Evolutionary conservation across 257 asterid genomes (phyloP), one percentile per base, ranked within the genome.

Genomic region (Haberlea rhodopensis): DNA sequence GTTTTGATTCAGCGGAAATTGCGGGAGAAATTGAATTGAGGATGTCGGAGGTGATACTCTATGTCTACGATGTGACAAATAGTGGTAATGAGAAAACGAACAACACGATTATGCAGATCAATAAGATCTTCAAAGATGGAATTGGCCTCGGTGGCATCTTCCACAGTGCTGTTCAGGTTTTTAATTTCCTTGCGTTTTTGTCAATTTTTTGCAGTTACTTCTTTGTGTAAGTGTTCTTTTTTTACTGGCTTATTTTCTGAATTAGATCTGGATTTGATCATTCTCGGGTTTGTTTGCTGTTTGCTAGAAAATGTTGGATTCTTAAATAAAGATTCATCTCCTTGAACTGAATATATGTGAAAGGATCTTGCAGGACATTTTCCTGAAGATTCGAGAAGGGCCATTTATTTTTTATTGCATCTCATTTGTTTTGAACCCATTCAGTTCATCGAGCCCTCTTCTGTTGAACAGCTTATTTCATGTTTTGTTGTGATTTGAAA

Each of bases 101-200:
- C 81, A 89, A 78, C 79, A 92, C 97, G 19, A 85, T 92, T 76
- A 58, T 92, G 82, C 99, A 92, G n/a, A n/a, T n/a, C n/a, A n/a
- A n/a, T n/a, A n/a, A n/a, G n/a, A n/a, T n/a, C n/a, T n/a, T n/a
- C n/a, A n/a, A n/a, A n/a, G n/a, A n/a, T n/a, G n/a, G n/a, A n/a
- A n/a, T n/a, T n/a, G n/a, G n/a, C n/a, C n/a, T n/a, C n/a, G n/a
- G n/a, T n/a, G n/a, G n/a, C n/a, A n/a, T n/a, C n/a, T n/a, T n/a
- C n/a, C n/a, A n/a, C 76, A 87, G 97, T 84, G 97, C 99, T 27
- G 90, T 94, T 40, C 96, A 94, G 99, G 99, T 75, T 58, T 46
- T 13, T 61, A 24, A 48, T 20, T 27, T 15, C 20, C 40, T 29
- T 27, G 25, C 16, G 28, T 28, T 1, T 65, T 27, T 6, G 1